Percentiles rank a stretch among this genome's conserved stretches.
These are phyloP conservation scores for Gigaspora rosea DNA, from an alignment of 192 early-diverging fungal species.

Conservation along the genomic window DNA sequence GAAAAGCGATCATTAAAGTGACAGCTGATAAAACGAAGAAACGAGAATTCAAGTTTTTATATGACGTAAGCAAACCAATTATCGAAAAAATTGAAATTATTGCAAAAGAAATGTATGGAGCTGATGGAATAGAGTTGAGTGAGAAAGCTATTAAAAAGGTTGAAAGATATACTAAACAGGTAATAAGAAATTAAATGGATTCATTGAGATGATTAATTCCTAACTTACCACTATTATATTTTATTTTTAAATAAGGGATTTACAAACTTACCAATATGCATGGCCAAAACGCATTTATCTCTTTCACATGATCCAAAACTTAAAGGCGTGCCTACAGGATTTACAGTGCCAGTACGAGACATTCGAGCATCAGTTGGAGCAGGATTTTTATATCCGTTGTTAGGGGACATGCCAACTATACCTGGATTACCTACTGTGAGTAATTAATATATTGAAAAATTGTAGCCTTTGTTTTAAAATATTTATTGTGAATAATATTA, in stretches of 20 bases:
- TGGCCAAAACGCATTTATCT: conserved; percentile 98
- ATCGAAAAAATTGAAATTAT: conserved; percentile 92
- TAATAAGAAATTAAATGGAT: conserved; percentile 5
- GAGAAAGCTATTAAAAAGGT: conserved; percentile 88
- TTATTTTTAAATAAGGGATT: conserved; percentile 63
- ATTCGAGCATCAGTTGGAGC: conserved; percentile 94
- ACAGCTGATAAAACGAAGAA: conserved; percentile 47
- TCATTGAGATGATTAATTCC: too few species aligned
- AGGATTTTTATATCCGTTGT: conserved; percentile 95
- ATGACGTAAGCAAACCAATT: conserved; percentile 78
- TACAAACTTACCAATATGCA: conserved; percentile 89
- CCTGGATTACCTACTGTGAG: conserved; percentile 87
- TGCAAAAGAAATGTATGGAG: conserved; percentile 92
- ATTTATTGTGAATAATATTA: background rate
- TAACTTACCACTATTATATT: background rate
- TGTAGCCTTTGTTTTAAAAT: background rate
- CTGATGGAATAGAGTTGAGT: conserved; percentile 84
- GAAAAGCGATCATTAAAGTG: conserved; percentile 77
- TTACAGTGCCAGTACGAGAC: conserved; percentile 92
- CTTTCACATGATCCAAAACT: conserved; percentile 90
- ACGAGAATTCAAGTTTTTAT: conserved; percentile 81
- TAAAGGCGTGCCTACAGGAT: conserved; percentile 92
- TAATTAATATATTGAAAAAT: background rate
- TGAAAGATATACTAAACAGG: conserved; percentile 77
- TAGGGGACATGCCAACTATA: conserved; percentile 97